Evolutionary conservation across 306 rosid species (phyloP).

Genomic region (Mimosa bimucronata): DNA sequence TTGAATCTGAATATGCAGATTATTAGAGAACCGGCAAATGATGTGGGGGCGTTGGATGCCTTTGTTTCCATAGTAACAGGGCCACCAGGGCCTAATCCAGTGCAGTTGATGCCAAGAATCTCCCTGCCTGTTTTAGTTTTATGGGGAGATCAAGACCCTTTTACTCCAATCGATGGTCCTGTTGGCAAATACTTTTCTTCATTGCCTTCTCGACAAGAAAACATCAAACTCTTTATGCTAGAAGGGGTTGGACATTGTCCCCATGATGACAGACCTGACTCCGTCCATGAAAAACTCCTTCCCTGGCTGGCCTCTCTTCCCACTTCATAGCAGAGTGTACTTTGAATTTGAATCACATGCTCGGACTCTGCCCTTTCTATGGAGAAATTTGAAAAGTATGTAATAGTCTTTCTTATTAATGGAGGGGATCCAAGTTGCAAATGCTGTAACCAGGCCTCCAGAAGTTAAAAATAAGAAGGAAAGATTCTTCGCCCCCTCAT

Average conservation of each 20-base stretch:
- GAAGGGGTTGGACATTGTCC: conserved; percentile 97
- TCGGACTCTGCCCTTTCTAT: neutral
- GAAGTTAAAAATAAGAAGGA: neutral
- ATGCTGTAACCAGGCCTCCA: neutral
- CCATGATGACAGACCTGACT: conserved; percentile 84
- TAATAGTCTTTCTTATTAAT: neutral
- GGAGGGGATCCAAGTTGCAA: neutral
- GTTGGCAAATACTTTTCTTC: conserved; percentile 80
- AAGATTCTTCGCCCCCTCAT: neutral
- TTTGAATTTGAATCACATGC: conserved; percentile 7
- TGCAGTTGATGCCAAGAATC: conserved; percentile 70
- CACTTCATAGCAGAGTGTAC: conserved; percentile 31
- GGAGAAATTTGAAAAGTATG: neutral
- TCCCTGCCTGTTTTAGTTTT: conserved; percentile 70
- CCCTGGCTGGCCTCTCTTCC: conserved; percentile 82
- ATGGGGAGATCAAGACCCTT: conserved; percentile 93
- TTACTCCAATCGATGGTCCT: conserved; percentile 96
- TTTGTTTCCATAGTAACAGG: conserved; percentile 84
- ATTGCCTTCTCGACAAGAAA: conserved; percentile 55
- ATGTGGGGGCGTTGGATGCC: conserved; percentile 81
- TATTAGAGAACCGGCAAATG: conserved; percentile 76
- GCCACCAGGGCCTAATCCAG: conserved; percentile 91
- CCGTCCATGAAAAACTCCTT: conserved; percentile 79
- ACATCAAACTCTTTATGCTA: conserved; percentile 62
- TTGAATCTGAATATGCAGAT: conserved; percentile 53